Base-by-base conservation (phyloP, 257 asterid genomes). In the Solanum dulcamara region DNA sequence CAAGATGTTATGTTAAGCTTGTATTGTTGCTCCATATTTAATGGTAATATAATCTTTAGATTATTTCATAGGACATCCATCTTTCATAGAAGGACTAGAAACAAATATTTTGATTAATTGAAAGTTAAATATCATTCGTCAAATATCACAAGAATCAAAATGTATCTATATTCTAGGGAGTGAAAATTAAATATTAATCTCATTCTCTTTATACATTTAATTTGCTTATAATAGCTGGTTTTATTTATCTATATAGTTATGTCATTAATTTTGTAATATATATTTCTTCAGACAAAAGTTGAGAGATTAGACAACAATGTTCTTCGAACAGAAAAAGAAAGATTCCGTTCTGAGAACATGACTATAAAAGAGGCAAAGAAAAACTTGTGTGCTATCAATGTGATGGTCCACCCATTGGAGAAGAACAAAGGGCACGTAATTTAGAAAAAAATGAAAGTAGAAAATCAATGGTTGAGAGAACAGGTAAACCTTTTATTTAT, bases 301-400 rank as follows among this genome's bases (percentile, higher is more conserved):
- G 94, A 92, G 70, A 92, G 77, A 87, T 92, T 90, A 53, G 89
- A 89, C 81, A 92, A 92, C 83, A 81, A 81, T 84, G 38, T 86
- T 59, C 93, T 93, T 42, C 88, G 88, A 46, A 18, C 84, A 7
- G 94, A 93, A 84, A 94, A 92, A 84, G 93, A 91, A 74, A 91
- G 85, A 66, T 83, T 92, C 35, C 92, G 70, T 37, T 84, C 85
- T 44, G 93, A 92, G 88, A 91, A 93, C 84, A 87, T 88, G 30
- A 91, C 91, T 15, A 86, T 92, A 87, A 90, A 85, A 83, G 93
- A 91, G 74, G 89, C 92, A 6, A 48, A 92, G 81, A 85, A 83
- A 83, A 92, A 81, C 86, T 87, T 20, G 10, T 85, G 0, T 93
- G 94, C 85, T 89, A 85, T 0, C 37, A 83, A 8, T 94, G 97